Evolutionary conservation across 2,329 filamentous ascomycete genomes (phyloP), one percentile per base, ranked within the genome.

Genomic region (Calonectria pseudoturangicola): DNA sequence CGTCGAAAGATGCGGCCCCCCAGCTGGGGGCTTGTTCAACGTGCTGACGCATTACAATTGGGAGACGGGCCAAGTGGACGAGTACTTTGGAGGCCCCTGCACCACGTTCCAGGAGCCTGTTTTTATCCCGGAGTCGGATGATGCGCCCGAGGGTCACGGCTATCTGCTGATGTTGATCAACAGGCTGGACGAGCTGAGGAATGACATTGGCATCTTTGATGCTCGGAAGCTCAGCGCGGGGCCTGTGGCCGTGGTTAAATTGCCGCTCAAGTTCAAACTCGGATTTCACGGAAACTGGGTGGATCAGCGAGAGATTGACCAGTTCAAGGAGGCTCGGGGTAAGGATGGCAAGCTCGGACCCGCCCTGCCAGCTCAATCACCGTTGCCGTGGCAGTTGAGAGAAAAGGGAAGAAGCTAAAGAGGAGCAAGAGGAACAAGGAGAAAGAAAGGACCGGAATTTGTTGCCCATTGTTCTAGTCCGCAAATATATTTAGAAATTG

Each of bases 1-100:
- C 4, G 47, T 18, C 6, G 54, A 27, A 12, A 33, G 30, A 33
- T 70, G 68, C 6, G 68, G 68, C 9, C 60, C 68, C 2, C 62
- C 71, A 12, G 70, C 72, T 2, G 72, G 72, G 2, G 70, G 70
- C 0, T 56, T 74, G 3, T 74, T 63, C 12, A 74, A 74, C 18
- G 45, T 65, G 1, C 2, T 74, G 0, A 66, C 28, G 0, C 73
- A 74, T 9, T 73, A 70, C 25, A 70, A 63, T 3, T 73, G 71
- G 73, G 63, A 65, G 2, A 28, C 63, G 30, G 30, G 30, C 0
- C 36, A 39, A 2, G 36, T 13, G 0, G 41, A 67, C 7, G 66
- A 71, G 30, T 5, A 39, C 30, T 58, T 3, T 71, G 39, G 2
- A 1, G 73, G 71, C 0, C 56, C 73, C 0, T 54, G 47, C 2